Base-by-base conservation (phyloP, 73 alveolate species). In the Paramecium caudatum region DNA sequence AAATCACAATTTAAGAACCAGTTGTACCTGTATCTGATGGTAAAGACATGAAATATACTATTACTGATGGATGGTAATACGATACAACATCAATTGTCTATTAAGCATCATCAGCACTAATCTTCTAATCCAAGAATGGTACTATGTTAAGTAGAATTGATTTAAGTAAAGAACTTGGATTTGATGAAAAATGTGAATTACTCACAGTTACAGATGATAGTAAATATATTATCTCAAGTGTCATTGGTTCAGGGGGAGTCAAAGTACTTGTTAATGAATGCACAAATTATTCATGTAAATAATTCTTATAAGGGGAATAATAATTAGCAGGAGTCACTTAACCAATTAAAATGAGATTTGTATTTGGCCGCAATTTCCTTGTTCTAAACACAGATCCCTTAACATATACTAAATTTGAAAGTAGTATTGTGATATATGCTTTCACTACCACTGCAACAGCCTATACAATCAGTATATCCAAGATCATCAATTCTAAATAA, bases 381-480 rank as follows among this genome's bases (percentile, higher is more conserved):
- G 83, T 65, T 74, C 68, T 74, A 3, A 45, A 74, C n/a, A 27
- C 88, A 12, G 88, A 74, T 74, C 69, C 69, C 16, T 13, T 41
- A 13, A 74, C 13, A 41, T 37, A 65, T 65, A 32, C 83, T 32
- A 65, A 32, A 65, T 65, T 36, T 65, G 83, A 65, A 33, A 30
- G 50, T 36, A 65, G 49, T 12, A 65, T 33, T 5, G 17, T 55
- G 9, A 43, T 33, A 0, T 65, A 33, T 15, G 32, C 49, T 12
- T 37, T 27, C 21, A 39, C 17, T 7, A 45, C 43, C 0, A 41
- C 34, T 41, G 34, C 16, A 8, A 39, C 7, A 1, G 47, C 30
- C 5, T 37, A 34, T 45, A 41, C 41, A 1, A 39, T 74, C n/a
- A 23, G 16, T 3, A 15, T 47, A 0, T 8, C 17, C 12, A 37